Evolutionary conservation across 768 basidiomycete genomes (phyloP), one percentile per base, ranked within the genome.

Genomic region (Fomitopsis pulvina): DNA sequence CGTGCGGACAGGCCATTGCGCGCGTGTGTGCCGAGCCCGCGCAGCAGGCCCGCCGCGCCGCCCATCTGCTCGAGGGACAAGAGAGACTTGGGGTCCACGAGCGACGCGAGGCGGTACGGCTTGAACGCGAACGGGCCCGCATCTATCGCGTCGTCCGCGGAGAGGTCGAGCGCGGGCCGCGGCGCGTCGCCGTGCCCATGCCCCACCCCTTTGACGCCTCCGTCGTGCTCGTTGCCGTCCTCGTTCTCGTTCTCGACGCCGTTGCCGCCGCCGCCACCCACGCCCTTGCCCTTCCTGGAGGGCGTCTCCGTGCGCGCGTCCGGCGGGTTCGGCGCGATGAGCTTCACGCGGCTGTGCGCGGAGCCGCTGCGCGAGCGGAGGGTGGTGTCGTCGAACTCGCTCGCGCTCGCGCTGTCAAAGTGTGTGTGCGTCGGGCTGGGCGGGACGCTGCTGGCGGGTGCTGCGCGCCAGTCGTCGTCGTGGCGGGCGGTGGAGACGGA

Each of bases 61-160:
- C 92, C 93, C 29, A 95, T 72, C 10, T 65, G 66, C 16, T 71
- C 71, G 27, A 99, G 76, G 12, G 73, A 63, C 2, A 83, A 76
- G 10, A 93, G 55, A 54, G 73, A 84, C 68, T 96, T 97, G 8
- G 93, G 92, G 63, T 98, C 94, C 30, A 98, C 81, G 47, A 96
- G 77, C 52, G 81, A 79, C 1, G 94, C 94, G 14, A 97, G 81
- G 44, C 76, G 71, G 52, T 75, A 78, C 0, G 94, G 90, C 49
- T 81, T 82, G 60, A 83, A 83, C 10, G 61, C 63, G 66, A 95
- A 96, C 0, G 91, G 89, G 1, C 77, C 66, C 1, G 84, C 79
- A 62, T 93, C 77, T 32, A 71, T 68, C 51, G 74, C 72, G 16
- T 67, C 62, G 53, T 78, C 75, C 53, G 74, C 71, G 6, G 59